Conservation (phyloP, 1,284 basidiomycete species). For the Irpex lacteus region DNA sequence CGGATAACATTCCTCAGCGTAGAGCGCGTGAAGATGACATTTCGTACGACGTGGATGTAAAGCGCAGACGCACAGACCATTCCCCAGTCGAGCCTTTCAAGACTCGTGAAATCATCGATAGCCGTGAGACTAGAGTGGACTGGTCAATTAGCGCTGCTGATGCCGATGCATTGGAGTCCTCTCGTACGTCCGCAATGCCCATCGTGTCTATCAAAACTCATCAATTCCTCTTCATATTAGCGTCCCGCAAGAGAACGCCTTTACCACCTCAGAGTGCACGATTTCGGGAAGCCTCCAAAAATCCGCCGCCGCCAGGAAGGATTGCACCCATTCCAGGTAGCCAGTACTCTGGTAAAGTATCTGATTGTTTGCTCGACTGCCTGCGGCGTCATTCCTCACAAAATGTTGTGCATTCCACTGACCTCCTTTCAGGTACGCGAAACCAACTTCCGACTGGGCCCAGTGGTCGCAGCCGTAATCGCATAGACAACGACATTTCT, state of each 20-base stretch:
- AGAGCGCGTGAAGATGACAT: conserved; percentile 25
- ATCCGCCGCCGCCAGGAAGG: conserved; percentile 8
- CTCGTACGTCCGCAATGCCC: conserved; percentile 40
- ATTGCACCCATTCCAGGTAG: conserved; percentile 3
- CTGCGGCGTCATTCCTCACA: background rate
- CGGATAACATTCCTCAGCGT: conserved; percentile 27
- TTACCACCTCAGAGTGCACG: conserved; percentile 31
- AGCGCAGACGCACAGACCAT: conserved; percentile 32
- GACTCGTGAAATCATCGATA: conserved; percentile 17
- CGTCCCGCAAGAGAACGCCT: conserved; percentile 19
- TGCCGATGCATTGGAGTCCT: conserved; percentile 15
- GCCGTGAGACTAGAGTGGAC: conserved; percentile 16
- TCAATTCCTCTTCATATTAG: conserved; percentile 9
- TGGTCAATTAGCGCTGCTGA: conserved; percentile 21
- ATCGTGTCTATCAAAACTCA: conserved; percentile 18
- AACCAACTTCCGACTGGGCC: conserved; percentile 14
- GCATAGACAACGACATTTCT: conserved; percentile 2
- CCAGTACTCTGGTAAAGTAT: background rate
- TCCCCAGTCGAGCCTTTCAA: conserved; percentile 16
- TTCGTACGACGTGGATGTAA: conserved; percentile 24
- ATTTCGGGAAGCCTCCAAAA: conserved; percentile 29
- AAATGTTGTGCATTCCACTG: background rate
- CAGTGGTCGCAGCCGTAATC: conserved; percentile 7
- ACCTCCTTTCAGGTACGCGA: conserved; percentile 19
- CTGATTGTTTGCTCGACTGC: background rate